Evolutionary conservation across 1,139 yeast species (phyloP).

Genomic region (Kurtzmaniella natalensis): DNA sequence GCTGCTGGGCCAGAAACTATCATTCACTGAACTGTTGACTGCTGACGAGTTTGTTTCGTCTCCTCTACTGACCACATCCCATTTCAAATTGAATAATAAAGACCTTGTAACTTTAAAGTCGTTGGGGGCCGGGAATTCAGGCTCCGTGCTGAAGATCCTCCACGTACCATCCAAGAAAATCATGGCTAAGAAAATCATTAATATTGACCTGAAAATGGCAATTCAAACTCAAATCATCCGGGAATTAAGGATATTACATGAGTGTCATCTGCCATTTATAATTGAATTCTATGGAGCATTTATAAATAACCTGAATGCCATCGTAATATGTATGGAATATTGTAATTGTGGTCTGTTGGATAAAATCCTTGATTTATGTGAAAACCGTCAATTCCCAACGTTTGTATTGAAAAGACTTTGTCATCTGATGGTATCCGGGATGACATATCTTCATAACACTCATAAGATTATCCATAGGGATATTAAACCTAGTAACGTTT

Average conservation of each 20-base stretch:
- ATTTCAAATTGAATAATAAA: slow-evolving; percentile 49
- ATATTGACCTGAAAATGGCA: slow-evolving; percentile 76
- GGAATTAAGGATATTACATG: slow-evolving; percentile 87
- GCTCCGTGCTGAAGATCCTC: slow-evolving; percentile 82
- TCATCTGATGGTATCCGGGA: slow-evolving; percentile 73
- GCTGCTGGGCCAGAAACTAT: slow-evolving; percentile 2
- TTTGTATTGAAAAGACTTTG: slow-evolving; percentile 70
- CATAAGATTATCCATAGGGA: slow-evolving; percentile 92
- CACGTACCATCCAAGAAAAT: slow-evolving; percentile 85
- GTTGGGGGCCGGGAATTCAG: slow-evolving; percentile 92
- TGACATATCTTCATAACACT: slow-evolving; percentile 71
- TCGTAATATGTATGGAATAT: slow-evolving; percentile 90
- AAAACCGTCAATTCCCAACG: slow-evolving; percentile 47
- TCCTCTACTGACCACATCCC: slow-evolving; percentile 34
- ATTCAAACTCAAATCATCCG: slow-evolving; percentile 83
- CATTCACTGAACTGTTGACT: slow-evolving; percentile 2
- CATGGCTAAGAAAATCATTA: slow-evolving; percentile 89
- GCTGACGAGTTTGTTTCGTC: slow-evolving; percentile 20
- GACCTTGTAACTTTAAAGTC: slow-evolving; percentile 74
- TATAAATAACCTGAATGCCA: slow-evolving; percentile 57
- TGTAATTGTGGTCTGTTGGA: slow-evolving; percentile 94
- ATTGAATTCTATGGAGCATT: slow-evolving; percentile 91
- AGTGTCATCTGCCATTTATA: slow-evolving; percentile 78
- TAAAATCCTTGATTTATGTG: slow-evolving; percentile 58
- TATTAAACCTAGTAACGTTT: slow-evolving; percentile 74